These are phyloP conservation scores for Botryosphaeria dothidea DNA, from an alignment of 2,329 filamentous ascomycete genomes.

Conservation along the genomic window DNA sequence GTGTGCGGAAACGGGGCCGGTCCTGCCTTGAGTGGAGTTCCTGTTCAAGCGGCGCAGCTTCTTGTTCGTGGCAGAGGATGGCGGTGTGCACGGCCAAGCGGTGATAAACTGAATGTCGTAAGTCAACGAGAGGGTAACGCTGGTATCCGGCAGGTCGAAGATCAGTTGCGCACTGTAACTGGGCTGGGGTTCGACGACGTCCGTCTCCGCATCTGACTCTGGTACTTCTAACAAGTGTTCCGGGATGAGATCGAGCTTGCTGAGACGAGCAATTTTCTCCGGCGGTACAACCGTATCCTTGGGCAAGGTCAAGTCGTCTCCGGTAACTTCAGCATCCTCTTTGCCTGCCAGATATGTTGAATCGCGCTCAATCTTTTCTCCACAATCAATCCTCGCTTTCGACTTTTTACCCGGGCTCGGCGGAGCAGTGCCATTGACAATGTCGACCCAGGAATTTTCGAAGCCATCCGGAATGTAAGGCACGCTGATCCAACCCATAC, in stretches of 20 bases:
- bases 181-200: conserved; percentile 22
- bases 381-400: conserved; percentile 37
- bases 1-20: conserved; percentile 35
- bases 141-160: conserved; percentile 29
- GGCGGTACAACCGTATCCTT: conserved; percentile 27
- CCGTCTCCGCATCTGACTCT: neutral
- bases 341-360: conserved; percentile 22
- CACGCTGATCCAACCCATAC: conserved; percentile 58
- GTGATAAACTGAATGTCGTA: conserved; percentile 58
- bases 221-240: neutral
- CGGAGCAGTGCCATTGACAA: conserved; percentile 35
- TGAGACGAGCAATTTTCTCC: neutral
- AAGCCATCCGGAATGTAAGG: conserved; percentile 42
- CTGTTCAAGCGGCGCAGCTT: conserved; percentile 30
- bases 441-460: conserved; percentile 52
- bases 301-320: conserved; percentile 41
- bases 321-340: conserved; percentile 23
- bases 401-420: conserved; percentile 30
- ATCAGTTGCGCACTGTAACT: conserved; percentile 34
- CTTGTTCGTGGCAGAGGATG: conserved; percentile 9
- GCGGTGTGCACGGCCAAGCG: conserved; percentile 53
- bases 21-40: conserved; percentile 32
- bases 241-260: neutral
- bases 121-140: conserved; percentile 39
- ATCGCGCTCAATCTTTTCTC: conserved; percentile 33